Evolutionary conservation across 495 filamentous ascomycete species (phyloP).

Genomic region (Talaromyces ruber): DNA sequence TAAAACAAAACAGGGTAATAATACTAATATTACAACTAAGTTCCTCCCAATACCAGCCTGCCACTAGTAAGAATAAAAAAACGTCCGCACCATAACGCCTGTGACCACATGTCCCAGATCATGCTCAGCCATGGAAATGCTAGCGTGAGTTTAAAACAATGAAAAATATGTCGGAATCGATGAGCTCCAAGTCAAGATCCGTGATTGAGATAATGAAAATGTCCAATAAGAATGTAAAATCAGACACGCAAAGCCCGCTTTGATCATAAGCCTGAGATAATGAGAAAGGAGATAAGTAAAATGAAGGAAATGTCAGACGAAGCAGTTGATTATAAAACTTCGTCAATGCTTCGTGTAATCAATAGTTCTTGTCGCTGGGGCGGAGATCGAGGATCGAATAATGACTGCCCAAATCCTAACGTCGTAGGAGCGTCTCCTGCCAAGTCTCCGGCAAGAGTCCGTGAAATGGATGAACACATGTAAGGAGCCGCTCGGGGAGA

Average conservation of each 20-base stretch:
- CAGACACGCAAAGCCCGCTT: constrained; percentile 40
- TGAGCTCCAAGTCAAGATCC: neutral
- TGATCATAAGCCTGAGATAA: constrained; percentile 32
- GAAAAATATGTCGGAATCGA: constrained; percentile 9
- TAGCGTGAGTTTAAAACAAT: constrained; percentile 7
- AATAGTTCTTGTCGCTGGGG: constrained; percentile 34
- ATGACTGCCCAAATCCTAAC: constrained; percentile 17
- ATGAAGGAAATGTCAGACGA: constrained; percentile 3
- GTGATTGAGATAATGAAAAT: constrained; percentile 17
- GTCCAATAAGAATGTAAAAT: neutral
- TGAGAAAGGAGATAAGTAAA: constrained; percentile 14
- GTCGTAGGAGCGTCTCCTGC: constrained; percentile 20
- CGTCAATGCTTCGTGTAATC: constrained; percentile 47
- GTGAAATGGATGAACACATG: constrained; percentile 27
- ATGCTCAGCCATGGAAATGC: constrained; percentile 11
- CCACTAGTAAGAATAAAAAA: constrained; percentile 14
- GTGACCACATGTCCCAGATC: constrained; percentile 9
- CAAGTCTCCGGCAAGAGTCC: constrained; percentile 24
- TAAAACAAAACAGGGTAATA: constrained; percentile 8
- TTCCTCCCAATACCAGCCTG: constrained; percentile 8
- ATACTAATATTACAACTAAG: constrained; percentile 24
- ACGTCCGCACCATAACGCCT: constrained; percentile 17
- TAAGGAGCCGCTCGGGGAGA: constrained; percentile 43
- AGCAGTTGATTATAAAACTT: constrained; percentile 33
- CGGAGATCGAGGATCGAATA: constrained; percentile 39